Evolutionary conservation across 805 yeast genomes (phyloP), one percentile per base, ranked within the genome.

Genomic region (Saccharomyces paradoxus): DNA sequence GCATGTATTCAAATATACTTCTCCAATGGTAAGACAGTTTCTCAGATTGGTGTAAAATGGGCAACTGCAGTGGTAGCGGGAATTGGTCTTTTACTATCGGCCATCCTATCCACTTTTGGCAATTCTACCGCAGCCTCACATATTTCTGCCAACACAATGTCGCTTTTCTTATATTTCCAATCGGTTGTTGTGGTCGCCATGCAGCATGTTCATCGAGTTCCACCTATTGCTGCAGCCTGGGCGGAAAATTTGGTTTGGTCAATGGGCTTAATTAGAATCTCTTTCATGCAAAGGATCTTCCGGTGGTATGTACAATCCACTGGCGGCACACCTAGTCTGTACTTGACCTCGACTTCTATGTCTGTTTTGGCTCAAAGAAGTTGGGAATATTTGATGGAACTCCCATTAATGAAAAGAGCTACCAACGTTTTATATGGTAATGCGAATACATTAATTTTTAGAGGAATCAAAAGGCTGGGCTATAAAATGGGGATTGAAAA

Each of bases 201-300:
- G 96, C 81, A 84, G 68, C 86, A 86, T 58, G 96, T 89, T 50
- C 89, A 85, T 63, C 76, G 86, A 55, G 84, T 88, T 4, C 97
- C 97, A 8, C 97, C 97, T 17, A 89, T 91, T 64, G 97, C 96
- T 8, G 79, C 87, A 12, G 83, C 96, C 9, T 91, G 97, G 97
- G 76, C 90, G 6, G 95, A 88, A 69, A 90, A 91, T 66, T 76
- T 91, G 64, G 90, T 89, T 29, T 91, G 97, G 97, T 88, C 96
- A 1, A 87, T 91, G 87, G 97, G 97, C 2, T 76, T 91, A 56
- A 88, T 91, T 61, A 76, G 85, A 67, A 80, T 87, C 46, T 63
- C 66, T 2, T 91, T 90, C 67, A 87, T 91, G 96, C 96, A 91
- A 71, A 74, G 81, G 56, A 84, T 87, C 58, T 85, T 87, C 69